Evolutionary conservation across 768 basidiomycete genomes (phyloP).

Genomic region (Psilocybe sp.): DNA sequence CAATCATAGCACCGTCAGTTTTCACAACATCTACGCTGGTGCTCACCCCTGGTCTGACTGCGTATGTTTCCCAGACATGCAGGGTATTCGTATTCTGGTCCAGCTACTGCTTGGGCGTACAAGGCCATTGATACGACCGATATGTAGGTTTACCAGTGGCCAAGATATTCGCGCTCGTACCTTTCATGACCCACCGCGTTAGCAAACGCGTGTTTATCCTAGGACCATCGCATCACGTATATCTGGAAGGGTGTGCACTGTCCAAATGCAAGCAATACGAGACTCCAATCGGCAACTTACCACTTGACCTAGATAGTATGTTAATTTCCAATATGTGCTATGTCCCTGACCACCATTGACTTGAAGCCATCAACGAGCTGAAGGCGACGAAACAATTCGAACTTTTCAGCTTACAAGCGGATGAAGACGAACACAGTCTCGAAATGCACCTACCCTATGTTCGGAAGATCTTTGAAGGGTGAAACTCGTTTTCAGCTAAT

Average conservation of each 20-base stretch:
- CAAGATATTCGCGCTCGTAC: conserved; percentile 4
- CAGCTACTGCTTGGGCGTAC: conserved; percentile 95
- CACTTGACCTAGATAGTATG: conserved; percentile 78
- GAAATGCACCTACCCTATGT: conserved; percentile 98
- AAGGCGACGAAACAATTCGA: conserved; percentile 65
- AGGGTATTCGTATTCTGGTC: conserved; percentile 93
- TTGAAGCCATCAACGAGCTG: conserved; percentile 65
- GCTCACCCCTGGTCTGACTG: not conserved
- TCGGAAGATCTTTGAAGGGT: conserved; percentile 83
- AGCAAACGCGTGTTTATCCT: conserved; percentile 93
- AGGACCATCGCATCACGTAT: conserved; percentile 93
- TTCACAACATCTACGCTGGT: not conserved
- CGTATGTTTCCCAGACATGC: conserved; percentile 66
- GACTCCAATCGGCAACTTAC: conserved; percentile 83
- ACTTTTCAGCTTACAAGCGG: conserved; percentile 59
- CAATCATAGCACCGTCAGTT: conserved; percentile 96
- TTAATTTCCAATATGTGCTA: conserved; percentile 1
- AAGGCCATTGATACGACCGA: conserved; percentile 75
- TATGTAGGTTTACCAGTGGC: conserved; percentile 57
- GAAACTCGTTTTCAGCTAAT: conserved; percentile 11
- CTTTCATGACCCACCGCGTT: conserved; percentile 4
- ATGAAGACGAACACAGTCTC: conserved; percentile 95
- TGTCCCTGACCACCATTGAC: conserved; percentile 2
- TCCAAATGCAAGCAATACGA: conserved; percentile 74
- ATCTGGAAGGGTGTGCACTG: conserved; percentile 84